Conservation (phyloP, 2,329 filamentous ascomycete genomes). For the Aspergillus sp. region DNA sequence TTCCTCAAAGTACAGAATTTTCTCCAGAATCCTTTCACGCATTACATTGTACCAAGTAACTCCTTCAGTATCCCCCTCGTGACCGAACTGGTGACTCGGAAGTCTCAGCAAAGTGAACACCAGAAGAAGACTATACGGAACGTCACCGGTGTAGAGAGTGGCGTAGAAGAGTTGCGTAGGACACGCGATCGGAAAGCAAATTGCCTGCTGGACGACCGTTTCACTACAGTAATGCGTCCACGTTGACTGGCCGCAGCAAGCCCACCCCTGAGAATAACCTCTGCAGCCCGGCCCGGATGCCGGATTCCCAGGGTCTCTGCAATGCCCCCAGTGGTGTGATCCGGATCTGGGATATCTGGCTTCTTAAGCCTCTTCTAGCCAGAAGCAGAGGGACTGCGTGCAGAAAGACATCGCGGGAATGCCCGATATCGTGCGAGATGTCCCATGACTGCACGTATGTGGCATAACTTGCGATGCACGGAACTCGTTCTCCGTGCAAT, state of each 20-base stretch:
- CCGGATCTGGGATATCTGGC: conserved; percentile 9
- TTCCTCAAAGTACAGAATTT: neutral
- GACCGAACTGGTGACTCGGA: conserved; percentile 5
- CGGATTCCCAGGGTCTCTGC: conserved; percentile 12
- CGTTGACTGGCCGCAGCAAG: neutral
- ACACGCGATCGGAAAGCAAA: too few species aligned
- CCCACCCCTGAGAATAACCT: neutral
- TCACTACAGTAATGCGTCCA: neutral
- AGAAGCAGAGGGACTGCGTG: too few species aligned
- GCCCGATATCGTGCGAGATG: neutral
- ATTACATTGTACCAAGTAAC: too few species aligned
- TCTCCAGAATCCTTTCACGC: too few species aligned
- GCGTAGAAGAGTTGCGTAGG: too few species aligned
- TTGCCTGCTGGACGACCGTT: neutral
- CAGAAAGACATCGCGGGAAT: too few species aligned
- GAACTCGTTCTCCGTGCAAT: too few species aligned
- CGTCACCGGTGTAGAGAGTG: neutral
- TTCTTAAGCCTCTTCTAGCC: too few species aligned
- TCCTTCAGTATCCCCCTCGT: too few species aligned
- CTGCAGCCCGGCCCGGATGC: conserved; percentile 11
- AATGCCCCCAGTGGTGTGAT: conserved; percentile 18
- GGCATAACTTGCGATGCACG: too few species aligned
- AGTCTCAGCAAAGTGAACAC: too few species aligned
- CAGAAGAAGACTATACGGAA: neutral
- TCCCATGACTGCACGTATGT: too few species aligned